These are phyloP conservation scores for Tubosaeta brunneosetosa DNA, from an alignment of 768 basidiomycete genomes.

Conservation along the genomic window DNA sequence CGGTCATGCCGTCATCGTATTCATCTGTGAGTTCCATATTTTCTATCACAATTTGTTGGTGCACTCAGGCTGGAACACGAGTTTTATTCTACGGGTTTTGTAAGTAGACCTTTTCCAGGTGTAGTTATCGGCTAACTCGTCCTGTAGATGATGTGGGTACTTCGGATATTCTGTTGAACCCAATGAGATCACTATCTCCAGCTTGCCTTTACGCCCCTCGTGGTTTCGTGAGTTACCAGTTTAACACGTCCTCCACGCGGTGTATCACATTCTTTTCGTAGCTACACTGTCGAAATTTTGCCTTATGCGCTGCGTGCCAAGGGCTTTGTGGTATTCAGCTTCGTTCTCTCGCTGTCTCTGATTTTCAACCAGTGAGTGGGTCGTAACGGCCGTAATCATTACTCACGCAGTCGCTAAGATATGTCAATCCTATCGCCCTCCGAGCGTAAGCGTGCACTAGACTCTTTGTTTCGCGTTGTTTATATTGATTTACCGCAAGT, in stretches of 20 bases:
- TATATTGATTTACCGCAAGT: not conserved
- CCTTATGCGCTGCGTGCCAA: conserved; percentile 39
- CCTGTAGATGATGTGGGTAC: conserved; percentile 29
- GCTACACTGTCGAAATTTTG: conserved; percentile 41
- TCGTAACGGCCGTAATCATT: conserved; percentile 16
- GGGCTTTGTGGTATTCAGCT: conserved; percentile 37
- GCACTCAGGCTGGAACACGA: conserved; percentile 6
- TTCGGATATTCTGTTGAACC: not conserved
- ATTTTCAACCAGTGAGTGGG: conserved; percentile 41
- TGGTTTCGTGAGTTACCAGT: conserved; percentile 27
- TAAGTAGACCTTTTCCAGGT: conserved; percentile 9
- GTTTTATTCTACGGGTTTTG: conserved; percentile 40
- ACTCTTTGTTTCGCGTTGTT: not conserved
- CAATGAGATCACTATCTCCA: conserved; percentile 3
- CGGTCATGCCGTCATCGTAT: conserved; percentile 42
- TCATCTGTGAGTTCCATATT: conserved; percentile 36
- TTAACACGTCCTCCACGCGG: not conserved
- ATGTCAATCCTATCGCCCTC: conserved; percentile 36
- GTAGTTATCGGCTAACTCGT: not conserved
- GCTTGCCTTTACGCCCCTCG: conserved; percentile 40
- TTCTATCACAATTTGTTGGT: not conserved
- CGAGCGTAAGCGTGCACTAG: conserved; percentile 10
- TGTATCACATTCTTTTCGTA: not conserved
- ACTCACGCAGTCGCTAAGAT: conserved; percentile 17
- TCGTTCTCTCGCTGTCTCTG: conserved; percentile 35